Evolutionary conservation across 805 yeast genomes (phyloP), one percentile per base, ranked within the genome.

Genomic region (Candida morakotiae): DNA sequence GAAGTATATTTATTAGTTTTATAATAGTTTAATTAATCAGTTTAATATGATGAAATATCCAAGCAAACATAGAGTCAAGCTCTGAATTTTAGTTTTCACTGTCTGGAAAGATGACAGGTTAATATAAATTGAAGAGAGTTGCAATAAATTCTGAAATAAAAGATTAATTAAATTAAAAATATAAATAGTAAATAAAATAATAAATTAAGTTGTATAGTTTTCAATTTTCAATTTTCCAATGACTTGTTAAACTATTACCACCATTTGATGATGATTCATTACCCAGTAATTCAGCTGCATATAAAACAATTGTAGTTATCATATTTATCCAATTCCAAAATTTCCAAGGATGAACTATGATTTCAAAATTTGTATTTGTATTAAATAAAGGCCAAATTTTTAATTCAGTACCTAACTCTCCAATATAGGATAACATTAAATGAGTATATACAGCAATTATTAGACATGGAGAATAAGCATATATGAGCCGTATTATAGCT

Each of bases 271-370:
- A 49, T 23, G 52, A 52, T 35, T 53, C 49, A 43, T 61, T 60
- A 13, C 71, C 69, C 47, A 79, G 60, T 42, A 91, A 67, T 62
- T 91, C 98, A 32, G 84, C 68, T 21, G 83, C 80, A 59, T 91
- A 91, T 19, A 93, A 67, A n/a, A 79, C 65, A 39, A 93, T 64
- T 9, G 95, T 84, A 37, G 83, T 73, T 47, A 83, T 79, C 68
- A 91, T 85, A 56, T 91, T 91, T 41, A 86, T 76, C 98, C 98
- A 91, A 51, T 89, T 87, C 98, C 98, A 91, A 56, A 93, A 85
- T 51, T 87, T 88, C 87, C 95, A 84, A n/a, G 96, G 83, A 55
- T 81, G 79, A 19, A 74, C 71, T 5, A 57, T 49, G 10, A 62
- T 47, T 14, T 45, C 43, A 26, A 56, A 46, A 13, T n/a, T 16